phyloP scores from a whole-genome alignment of 2,329 filamentous ascomycete genomes.

The Claviceps spartinae region DNA sequence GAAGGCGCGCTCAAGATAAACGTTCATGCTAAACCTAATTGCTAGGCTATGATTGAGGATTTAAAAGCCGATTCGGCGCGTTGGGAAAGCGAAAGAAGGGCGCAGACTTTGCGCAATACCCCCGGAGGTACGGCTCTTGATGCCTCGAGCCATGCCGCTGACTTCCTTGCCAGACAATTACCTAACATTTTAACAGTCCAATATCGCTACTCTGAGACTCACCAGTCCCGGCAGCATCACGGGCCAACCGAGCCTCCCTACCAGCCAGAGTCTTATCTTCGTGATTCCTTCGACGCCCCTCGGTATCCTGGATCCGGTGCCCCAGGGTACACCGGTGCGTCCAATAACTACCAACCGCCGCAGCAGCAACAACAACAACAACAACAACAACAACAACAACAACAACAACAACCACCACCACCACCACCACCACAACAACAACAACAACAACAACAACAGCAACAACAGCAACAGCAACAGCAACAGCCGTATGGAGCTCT shows the following conservation, averaged over 20 bases:
- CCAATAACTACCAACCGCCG: slow-evolving; percentile 18
- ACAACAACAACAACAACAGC: too few species aligned
- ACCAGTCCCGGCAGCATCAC: slow-evolving; percentile 33
- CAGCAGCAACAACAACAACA: slow-evolving; percentile 9
- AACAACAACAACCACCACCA: not conserved
- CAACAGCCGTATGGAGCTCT: slow-evolving; percentile 17
- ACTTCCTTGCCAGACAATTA: slow-evolving; percentile 32
- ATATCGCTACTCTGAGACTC: slow-evolving; percentile 42
- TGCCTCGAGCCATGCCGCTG: slow-evolving; percentile 36
- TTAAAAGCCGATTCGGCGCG: slow-evolving; percentile 48
- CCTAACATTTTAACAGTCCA: slow-evolving; percentile 48
- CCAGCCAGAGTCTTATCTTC: slow-evolving; percentile 22
- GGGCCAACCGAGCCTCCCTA: slow-evolving; percentile 29
- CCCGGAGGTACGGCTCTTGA: slow-evolving; percentile 39
- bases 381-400: too few species aligned
- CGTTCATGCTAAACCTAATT: not conserved
- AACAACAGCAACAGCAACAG: not conserved
- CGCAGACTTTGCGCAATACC: slow-evolving; percentile 38
- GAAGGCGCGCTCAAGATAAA: not conserved
- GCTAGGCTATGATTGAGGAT: slow-evolving; percentile 48
- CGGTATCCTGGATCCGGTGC: slow-evolving; percentile 38
- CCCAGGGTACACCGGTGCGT: slow-evolving; percentile 34
- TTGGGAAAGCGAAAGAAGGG: slow-evolving; percentile 47
- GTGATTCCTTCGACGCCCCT: slow-evolving; percentile 29
- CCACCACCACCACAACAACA: too few species aligned